Conservation (phyloP, 345 rosid species). For the Eutrema yunnanense region DNA sequence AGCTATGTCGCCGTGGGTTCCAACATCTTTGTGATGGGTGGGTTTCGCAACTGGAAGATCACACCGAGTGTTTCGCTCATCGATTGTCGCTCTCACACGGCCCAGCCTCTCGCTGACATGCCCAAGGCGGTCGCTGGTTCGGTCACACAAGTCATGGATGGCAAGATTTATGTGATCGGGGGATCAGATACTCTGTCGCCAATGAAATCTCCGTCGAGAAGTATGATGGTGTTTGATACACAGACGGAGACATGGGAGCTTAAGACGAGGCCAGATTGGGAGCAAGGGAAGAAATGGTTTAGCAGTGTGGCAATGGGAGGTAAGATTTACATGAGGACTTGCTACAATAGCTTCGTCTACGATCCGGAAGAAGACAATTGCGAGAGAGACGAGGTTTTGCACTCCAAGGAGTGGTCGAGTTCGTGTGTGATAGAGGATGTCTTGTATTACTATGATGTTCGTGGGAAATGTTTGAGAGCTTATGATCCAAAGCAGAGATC, state of each 20-base stretch:
- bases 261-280: conserved; percentile 6
- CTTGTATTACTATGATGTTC: conserved; percentile 18
- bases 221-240: conserved; percentile 18
- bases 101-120: background rate
- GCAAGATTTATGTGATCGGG: conserved; percentile 20
- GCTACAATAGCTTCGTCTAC: conserved; percentile 14
- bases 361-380: background rate
- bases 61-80: conserved; percentile 7
- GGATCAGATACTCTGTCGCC: conserved; percentile 6
- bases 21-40: conserved; percentile 15
- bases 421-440: conserved; percentile 19
- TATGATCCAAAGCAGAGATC: conserved; percentile 22
- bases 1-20: conserved; percentile 16
- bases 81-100: conserved; percentile 8
- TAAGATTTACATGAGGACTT: conserved; percentile 24
- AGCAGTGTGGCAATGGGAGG: conserved; percentile 15
- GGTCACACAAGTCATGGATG: background rate
- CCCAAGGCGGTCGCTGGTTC: conserved; percentile 19
- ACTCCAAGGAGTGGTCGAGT: conserved; percentile 15
- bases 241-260: background rate
- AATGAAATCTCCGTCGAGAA: conserved; percentile 16
- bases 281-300: conserved; percentile 16
- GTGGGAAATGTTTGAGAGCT: conserved; percentile 7
- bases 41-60: conserved; percentile 16
- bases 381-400: conserved; percentile 17